A percentile compares a stretch with the other conserved stretches of the same genome.
Evolutionary conservation across 305 asterid genomes (phyloP).

Genomic region (Andrographis paniculata): DNA sequence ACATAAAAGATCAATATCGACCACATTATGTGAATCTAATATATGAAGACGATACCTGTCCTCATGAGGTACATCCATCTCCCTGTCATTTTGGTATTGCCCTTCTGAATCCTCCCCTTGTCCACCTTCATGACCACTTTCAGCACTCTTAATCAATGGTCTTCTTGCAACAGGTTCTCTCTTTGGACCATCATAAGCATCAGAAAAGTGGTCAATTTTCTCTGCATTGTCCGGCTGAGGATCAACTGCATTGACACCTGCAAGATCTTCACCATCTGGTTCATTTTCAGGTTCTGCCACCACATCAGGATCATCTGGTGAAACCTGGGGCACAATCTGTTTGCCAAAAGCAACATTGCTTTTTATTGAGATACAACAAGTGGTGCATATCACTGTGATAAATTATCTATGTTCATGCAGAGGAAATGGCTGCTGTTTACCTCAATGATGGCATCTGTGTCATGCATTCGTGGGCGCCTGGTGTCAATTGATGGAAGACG

Average conservation of each 20-base stretch:
- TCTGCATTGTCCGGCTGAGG: slow-evolving; percentile 39
- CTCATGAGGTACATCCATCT: slow-evolving; percentile 30
- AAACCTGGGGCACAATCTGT: slow-evolving; percentile 68
- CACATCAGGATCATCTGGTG: slow-evolving; percentile 45
- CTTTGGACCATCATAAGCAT: slow-evolving; percentile 36
- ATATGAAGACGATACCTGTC: slow-evolving; percentile 37
- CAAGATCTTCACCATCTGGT: slow-evolving; percentile 27
- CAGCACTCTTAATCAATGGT: slow-evolving; percentile 27
- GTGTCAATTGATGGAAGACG: slow-evolving; percentile 87
- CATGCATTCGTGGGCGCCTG: slow-evolving; percentile 80
- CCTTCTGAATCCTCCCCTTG: slow-evolving; percentile 40
- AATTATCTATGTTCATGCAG: slow-evolving; percentile 6
- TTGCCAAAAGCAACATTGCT: slow-evolving; percentile 21
- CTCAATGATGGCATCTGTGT: slow-evolving; percentile 78
- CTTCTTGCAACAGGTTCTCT: slow-evolving; percentile 38
- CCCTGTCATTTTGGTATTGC: slow-evolving; percentile 27
- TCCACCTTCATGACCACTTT: slow-evolving; percentile 22
- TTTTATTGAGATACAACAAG: slow-evolving; percentile 4
- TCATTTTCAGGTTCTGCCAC: slow-evolving; percentile 45
- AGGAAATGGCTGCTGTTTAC: slow-evolving; percentile 26
- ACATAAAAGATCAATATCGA: slow-evolving; percentile 9
- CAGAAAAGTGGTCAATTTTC: slow-evolving; percentile 30
- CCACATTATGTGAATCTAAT: slow-evolving; percentile 9
- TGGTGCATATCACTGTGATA: slow-evolving; percentile 7
- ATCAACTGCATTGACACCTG: slow-evolving; percentile 41